Evolutionary conservation across 1,284 basidiomycete genomes (phyloP), one percentile per base, ranked within the genome.

Genomic region (Inonotus hispidus): DNA sequence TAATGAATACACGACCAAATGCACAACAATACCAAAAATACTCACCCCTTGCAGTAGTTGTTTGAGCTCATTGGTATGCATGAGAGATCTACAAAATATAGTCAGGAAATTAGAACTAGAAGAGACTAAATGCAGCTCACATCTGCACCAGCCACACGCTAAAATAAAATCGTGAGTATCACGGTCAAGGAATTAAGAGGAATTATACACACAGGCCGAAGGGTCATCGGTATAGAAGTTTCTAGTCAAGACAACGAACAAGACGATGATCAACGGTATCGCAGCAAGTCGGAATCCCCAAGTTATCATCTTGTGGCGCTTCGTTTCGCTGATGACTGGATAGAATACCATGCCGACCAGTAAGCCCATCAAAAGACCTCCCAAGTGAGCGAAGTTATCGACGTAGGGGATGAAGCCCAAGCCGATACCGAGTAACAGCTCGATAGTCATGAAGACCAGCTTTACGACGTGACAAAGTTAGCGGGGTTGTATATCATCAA

Each of bases 141-240:
- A 96, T 57, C 93, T 83, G 71, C 96, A 98, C 74, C 95, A 92
- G 53, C 84, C 80, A 71, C 95, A 98, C 21, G 93, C 92, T 82
- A 55, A 54, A 56, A 65, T 41, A 61, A 56, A 53, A 39, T 38
- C 35, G 14, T 25, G 27, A 21, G 50, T 35, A 19, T 8, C 2
- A 16, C 13, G 11, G 25, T 27, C 16, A 27, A 23, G 27, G n/a
- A 27, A 16, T 16, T 32, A 3, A 50, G 49, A 25, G 25, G 45
- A 27, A 23, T 37, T 5, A 11, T 19, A 74, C 81, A 21, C 70
- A 89, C 90, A 87, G 50, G 86, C 84, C 69, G 88, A 89, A 16
- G 92, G 92, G 69, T 93, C 82, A 43, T 84, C 84, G 2, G 84
- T 93, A 71, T 95, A 97, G 73, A 98, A 98, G 73, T 98, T 98